These are phyloP conservation scores for Dimargaris xerosporica DNA, from an alignment of 192 early-diverging fungal species.

Conservation along the genomic window DNA sequence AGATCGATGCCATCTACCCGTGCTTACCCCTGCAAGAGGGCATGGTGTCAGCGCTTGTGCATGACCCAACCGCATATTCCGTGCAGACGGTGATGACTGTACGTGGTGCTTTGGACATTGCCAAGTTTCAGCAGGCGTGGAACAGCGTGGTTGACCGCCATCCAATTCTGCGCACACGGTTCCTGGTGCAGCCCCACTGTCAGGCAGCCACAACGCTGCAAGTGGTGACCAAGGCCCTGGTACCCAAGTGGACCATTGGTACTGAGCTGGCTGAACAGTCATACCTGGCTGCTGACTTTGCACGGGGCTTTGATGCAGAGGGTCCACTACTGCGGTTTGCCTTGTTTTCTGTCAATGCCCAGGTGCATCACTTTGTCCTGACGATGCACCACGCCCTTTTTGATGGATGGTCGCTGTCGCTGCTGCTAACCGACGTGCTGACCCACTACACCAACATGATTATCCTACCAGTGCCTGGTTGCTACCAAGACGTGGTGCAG, in stretches of 20 bases:
- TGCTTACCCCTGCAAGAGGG: neutral
- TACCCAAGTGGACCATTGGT: neutral
- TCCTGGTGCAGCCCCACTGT: neutral
- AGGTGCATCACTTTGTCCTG: neutral
- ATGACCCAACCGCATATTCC: neutral
- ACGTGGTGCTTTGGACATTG: neutral
- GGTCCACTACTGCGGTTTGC: neutral
- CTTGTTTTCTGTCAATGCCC: neutral
- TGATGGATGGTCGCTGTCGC: slow-evolving; percentile 1
- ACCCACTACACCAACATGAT: neutral
- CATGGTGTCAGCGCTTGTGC: neutral
- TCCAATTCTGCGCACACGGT: neutral
- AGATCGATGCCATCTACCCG: neutral
- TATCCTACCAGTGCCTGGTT: neutral
- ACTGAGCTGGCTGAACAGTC: neutral
- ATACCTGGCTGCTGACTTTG: neutral
- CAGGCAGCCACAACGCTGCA: neutral
- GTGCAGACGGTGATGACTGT: neutral
- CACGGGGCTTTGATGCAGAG: neutral
- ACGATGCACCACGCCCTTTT: slow-evolving; percentile 7
- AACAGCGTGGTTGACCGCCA: neutral
- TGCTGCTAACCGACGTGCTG: neutral
- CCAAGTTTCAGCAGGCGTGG: neutral
- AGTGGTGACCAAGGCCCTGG: neutral
- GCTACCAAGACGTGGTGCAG: neutral